Evolutionary conservation across 441 rosid species (phyloP).

Genomic region (Daphne laureola): DNA sequence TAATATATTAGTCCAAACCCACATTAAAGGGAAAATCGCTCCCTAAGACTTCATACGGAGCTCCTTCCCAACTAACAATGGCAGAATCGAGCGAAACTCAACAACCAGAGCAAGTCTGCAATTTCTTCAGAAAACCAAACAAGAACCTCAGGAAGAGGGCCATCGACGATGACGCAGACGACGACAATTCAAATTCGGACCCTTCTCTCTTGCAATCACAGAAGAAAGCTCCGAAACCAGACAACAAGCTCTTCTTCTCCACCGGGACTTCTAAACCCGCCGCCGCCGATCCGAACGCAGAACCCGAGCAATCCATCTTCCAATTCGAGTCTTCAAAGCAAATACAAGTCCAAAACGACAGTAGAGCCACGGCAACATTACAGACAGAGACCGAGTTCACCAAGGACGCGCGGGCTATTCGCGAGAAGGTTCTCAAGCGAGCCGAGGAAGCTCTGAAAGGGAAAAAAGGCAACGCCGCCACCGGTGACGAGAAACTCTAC

Average conservation of each 20-base stretch:
- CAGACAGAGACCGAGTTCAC: conserved; percentile 88
- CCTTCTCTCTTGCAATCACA: conserved; percentile 38
- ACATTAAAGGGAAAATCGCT: too few species aligned
- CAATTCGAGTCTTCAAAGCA: conserved; percentile 80
- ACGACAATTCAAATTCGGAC: conserved; percentile 36
- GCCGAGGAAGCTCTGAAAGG: conserved; percentile 70
- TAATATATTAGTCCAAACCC: too few species aligned
- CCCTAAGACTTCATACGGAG: too few species aligned
- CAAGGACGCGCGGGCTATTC: conserved; percentile 75
- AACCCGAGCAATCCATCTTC: conserved; percentile 34
- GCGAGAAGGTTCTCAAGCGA: conserved; percentile 72
- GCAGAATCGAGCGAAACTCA: conserved; percentile 37
- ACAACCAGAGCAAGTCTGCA: conserved; percentile 53
- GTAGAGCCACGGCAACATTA: conserved; percentile 69
- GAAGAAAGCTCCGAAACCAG: conserved; percentile 43
- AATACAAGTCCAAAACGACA: conserved; percentile 83
- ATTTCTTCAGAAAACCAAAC: conserved; percentile 68
- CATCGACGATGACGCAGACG: conserved; percentile 49
- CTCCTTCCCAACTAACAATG: conserved; percentile 18
- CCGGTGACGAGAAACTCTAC: conserved; percentile 59
- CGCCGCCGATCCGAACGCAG: conserved; percentile 21
- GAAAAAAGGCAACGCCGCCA: conserved; percentile 27
- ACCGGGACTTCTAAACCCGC: conserved; percentile 49
- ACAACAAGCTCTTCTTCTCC: conserved; percentile 60
- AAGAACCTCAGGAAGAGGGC: conserved; percentile 75